Percentiles rank a stretch among this genome's conserved stretches.
phyloP scores from a whole-genome alignment of 2,329 filamentous ascomycete species.

The Aspergillus sp. region DNA sequence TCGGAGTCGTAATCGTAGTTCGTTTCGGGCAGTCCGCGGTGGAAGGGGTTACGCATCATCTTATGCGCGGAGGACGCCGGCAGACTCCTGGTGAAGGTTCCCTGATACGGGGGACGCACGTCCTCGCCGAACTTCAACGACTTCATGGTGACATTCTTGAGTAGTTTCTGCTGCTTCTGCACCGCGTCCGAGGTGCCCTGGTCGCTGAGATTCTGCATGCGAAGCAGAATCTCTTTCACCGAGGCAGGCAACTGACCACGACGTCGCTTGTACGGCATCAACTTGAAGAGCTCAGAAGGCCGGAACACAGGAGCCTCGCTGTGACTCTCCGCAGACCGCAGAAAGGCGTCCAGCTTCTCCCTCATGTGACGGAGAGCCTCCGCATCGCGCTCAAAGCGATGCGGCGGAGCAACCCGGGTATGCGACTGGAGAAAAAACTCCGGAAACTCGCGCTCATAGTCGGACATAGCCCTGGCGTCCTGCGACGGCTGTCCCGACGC shows the following conservation, averaged over 20 bases:
- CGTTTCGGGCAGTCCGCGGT: conserved; percentile 51
- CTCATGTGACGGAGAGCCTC: conserved; percentile 56
- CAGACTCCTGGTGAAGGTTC: conserved; percentile 56
- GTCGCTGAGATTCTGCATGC: conserved; percentile 50
- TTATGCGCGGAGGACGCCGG: conserved; percentile 41
- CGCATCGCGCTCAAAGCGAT: conserved; percentile 58
- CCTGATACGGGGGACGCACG: conserved; percentile 62
- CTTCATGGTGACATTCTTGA: conserved; percentile 55
- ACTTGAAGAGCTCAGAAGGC: conserved; percentile 36
- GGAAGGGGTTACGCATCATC: conserved; percentile 56
- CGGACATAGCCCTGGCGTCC: conserved; percentile 38
- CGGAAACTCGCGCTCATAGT: conserved; percentile 71
- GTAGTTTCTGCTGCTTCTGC: conserved; percentile 37
- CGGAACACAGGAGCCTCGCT: conserved; percentile 23
- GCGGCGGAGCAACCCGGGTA: conserved; percentile 64
- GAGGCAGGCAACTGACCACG: conserved; percentile 31
- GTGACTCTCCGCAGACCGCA: conserved; percentile 19
- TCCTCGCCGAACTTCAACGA: conserved; percentile 61
- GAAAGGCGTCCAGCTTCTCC: conserved; percentile 46
- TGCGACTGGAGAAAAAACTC: conserved; percentile 77
- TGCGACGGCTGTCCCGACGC: conserved; percentile 14
- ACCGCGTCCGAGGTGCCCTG: conserved; percentile 24
- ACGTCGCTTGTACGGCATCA: conserved; percentile 38
- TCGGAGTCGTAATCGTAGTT: conserved; percentile 68
- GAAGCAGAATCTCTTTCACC: conserved; percentile 63